A percentile compares a stretch with the other conserved stretches of the same genome.
These are phyloP conservation scores for Zostera marina DNA, from an alignment of 116 monocot genomes.

Conservation along the genomic window DNA sequence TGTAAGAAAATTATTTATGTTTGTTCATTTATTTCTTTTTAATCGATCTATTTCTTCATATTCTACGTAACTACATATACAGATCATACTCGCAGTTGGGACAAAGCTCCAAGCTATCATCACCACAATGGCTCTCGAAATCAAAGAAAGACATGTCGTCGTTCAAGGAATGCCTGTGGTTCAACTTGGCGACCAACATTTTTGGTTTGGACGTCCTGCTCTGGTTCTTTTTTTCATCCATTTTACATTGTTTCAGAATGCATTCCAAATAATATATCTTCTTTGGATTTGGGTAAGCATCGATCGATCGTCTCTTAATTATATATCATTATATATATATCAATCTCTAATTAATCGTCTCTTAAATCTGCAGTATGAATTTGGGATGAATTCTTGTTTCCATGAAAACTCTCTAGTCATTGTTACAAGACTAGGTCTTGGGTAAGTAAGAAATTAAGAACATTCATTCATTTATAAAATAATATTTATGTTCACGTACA, in stretches of 20 bases:
- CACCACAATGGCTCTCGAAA: conserved; percentile 70
- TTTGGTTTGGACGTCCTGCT: conserved; percentile 66
- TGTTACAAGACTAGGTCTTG: conserved; percentile 30
- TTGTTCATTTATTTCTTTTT: too few relatives aligned
- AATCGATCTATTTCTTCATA: too few relatives aligned
- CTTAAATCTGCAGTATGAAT: conserved; percentile 38
- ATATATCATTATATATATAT: background rate
- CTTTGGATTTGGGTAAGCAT: conserved; percentile 77
- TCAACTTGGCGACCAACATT: conserved; percentile 66
- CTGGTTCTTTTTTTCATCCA: conserved; percentile 67
- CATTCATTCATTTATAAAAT: too few relatives aligned
- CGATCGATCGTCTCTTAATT: conserved; percentile 5
- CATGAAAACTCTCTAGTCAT: conserved; percentile 30
- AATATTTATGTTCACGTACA: too few relatives aligned
- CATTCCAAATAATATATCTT: conserved; percentile 73
- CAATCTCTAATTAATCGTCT: background rate
- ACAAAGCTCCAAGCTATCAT: conserved; percentile 86
- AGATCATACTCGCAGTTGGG: conserved; percentile 73
- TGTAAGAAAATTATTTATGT: too few relatives aligned
- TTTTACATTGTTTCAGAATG: conserved; percentile 84
- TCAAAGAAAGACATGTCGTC: conserved; percentile 69
- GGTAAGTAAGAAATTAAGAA: conserved; percentile 33
- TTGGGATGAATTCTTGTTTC: conserved; percentile 62
- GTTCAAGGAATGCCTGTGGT: conserved; percentile 88
- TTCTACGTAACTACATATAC: background rate